Evolutionary conservation across 345 rosid species (phyloP).

Genomic region (Toxicodendron radicans): DNA sequence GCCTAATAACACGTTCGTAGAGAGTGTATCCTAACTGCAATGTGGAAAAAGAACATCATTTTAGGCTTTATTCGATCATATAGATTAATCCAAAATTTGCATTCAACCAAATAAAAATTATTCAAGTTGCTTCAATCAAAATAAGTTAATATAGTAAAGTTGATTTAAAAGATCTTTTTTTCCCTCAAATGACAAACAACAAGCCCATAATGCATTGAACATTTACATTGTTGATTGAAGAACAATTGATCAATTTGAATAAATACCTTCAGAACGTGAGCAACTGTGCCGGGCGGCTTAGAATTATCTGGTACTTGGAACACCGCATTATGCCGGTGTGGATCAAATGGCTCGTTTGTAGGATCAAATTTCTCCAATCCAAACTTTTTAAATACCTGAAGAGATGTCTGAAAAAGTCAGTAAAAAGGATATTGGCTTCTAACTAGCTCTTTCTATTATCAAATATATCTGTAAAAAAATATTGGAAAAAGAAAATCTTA

Average conservation of each 20-base stretch:
- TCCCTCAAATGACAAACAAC: not conserved
- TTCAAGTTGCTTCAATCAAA: too few relatives aligned
- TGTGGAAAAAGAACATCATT: not conserved
- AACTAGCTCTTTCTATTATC: not conserved
- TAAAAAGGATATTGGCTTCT: slow-evolving; percentile 7
- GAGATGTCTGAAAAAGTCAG: not conserved
- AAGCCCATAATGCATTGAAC: not conserved
- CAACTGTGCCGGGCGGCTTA: slow-evolving; percentile 82
- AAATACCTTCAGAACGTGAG: slow-evolving; percentile 79
- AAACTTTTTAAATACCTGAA: slow-evolving; percentile 69
- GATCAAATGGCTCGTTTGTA: slow-evolving; percentile 81
- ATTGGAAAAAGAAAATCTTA: slow-evolving; percentile 18
- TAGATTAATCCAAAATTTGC: not conserved
- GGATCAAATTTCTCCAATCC: slow-evolving; percentile 82
- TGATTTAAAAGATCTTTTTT: not conserved
- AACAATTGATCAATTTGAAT: not conserved
- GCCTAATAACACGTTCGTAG: slow-evolving; percentile 77
- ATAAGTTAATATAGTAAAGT: too few relatives aligned
- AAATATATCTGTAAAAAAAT: too few relatives aligned
- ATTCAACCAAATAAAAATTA: too few relatives aligned
- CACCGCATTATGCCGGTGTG: slow-evolving; percentile 80
- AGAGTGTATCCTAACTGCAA: slow-evolving; percentile 81
- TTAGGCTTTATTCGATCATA: not conserved
- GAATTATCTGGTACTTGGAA: slow-evolving; percentile 80
- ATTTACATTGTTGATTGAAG: not conserved